phyloP scores from a whole-genome alignment of 2,329 filamentous ascomycete genomes.

The Neocatenulostroma microsporum region DNA sequence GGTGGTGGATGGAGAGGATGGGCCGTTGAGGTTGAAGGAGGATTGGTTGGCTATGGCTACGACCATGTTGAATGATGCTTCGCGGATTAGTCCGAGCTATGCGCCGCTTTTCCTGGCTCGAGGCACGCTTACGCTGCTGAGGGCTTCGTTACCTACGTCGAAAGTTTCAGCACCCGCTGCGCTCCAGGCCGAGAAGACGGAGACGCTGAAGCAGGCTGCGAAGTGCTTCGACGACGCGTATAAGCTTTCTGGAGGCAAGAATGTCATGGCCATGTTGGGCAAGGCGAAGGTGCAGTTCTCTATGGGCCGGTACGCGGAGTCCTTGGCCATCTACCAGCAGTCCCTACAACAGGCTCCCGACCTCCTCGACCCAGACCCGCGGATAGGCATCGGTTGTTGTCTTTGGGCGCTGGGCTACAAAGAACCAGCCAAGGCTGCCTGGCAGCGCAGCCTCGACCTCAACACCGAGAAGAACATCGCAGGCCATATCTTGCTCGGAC shows the following conservation, averaged over 20 bases:
- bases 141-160: constrained; percentile 75
- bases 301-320: constrained; percentile 75
- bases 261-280: constrained; percentile 86
- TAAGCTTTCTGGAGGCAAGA: constrained; percentile 72
- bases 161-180: constrained; percentile 56
- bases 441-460: constrained; percentile 80
- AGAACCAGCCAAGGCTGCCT: constrained; percentile 81
- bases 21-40: too few species aligned
- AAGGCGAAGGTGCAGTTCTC: constrained; percentile 82
- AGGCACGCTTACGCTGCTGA: constrained; percentile 79
- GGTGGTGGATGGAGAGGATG: constrained; percentile 69
- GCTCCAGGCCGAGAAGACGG: constrained; percentile 62
- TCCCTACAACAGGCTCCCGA: constrained; percentile 79
- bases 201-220: constrained; percentile 73
- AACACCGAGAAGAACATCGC: constrained; percentile 73
- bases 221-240: constrained; percentile 95
- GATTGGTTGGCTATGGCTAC: constrained; percentile 88
- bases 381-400: constrained; percentile 93
- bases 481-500: constrained; percentile 79
- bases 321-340: constrained; percentile 77
- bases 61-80: constrained; percentile 86
- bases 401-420: constrained; percentile 96
- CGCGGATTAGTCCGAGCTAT: constrained; percentile 84
- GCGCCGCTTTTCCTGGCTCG: constrained; percentile 85
- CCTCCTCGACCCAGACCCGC: constrained; percentile 83